Evolutionary conservation across 2,329 filamentous ascomycete species (phyloP).

Genomic region (Didymella arachidicola): DNA sequence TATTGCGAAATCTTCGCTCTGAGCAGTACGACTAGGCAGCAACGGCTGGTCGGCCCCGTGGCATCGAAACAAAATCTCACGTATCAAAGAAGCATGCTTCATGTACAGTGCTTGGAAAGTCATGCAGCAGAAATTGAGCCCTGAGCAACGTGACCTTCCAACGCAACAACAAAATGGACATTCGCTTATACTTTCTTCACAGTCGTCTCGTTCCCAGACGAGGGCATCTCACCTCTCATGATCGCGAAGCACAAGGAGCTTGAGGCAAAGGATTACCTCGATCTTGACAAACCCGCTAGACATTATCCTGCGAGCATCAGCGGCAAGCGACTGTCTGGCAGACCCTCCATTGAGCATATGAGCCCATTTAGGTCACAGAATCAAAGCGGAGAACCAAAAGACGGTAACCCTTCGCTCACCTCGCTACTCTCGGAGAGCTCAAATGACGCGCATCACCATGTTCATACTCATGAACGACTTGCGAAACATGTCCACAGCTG

Average conservation of each 20-base stretch:
- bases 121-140: conserved; percentile 1
- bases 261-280: conserved; percentile 53
- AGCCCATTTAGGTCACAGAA: conserved; percentile 31
- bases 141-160: conserved; percentile 6
- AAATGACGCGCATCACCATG: conserved; percentile 29
- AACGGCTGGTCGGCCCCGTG: background rate
- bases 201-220: conserved; percentile 59
- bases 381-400: conserved; percentile 17
- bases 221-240: conserved; percentile 58
- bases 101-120: conserved; percentile 3
- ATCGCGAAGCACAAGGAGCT: conserved; percentile 56
- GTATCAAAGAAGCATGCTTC: background rate
- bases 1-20: background rate
- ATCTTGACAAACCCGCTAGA: conserved; percentile 49
- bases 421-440: conserved; percentile 45
- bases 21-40: background rate
- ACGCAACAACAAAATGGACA: conserved; percentile 14
- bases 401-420: conserved; percentile 42
- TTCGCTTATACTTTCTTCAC: conserved; percentile 33
- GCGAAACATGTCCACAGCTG: conserved; percentile 81
- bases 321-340: conserved; percentile 54
- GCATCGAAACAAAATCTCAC: background rate
- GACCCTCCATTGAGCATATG: conserved; percentile 48
- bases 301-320: conserved; percentile 51
- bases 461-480: conserved; percentile 54